phyloP scores from a whole-genome alignment of 257 asterid genomes.

The Solanum medicagineum region DNA sequence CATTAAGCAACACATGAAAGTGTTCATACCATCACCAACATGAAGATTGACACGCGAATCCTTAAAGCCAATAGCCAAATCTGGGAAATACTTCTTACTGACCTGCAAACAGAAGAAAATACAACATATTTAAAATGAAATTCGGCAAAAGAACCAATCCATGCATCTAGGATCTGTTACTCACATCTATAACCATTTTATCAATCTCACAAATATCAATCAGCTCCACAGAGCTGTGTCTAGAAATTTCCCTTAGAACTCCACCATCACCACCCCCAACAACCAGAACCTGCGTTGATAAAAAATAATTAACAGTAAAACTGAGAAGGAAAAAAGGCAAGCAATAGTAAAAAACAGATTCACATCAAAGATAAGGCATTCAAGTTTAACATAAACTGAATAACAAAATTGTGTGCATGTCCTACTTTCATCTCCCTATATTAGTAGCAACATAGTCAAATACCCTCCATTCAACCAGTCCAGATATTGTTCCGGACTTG shows the following conservation, averaged over 20 bases:
- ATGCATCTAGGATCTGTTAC: slow-evolving; percentile 6
- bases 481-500: not conserved
- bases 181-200: slow-evolving; percentile 91
- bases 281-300: slow-evolving; percentile 70
- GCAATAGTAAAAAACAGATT: not conserved
- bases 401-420: not conserved
- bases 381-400: no score
- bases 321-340: not conserved
- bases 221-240: slow-evolving; percentile 77
- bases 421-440: not conserved
- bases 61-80: slow-evolving; percentile 87
- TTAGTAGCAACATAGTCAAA: not conserved
- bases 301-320: not conserved
- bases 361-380: not conserved
- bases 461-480: not conserved
- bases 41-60: slow-evolving; percentile 94
- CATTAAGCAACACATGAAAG: not conserved
- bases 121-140: not conserved
- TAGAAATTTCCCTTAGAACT: slow-evolving; percentile 86
- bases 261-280: slow-evolving; percentile 99
- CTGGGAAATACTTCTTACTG: slow-evolving; percentile 82
- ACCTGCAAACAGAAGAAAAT: slow-evolving; percentile 40
- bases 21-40: slow-evolving; percentile 77
- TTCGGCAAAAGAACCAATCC: not conserved
- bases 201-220: slow-evolving; percentile 97